Evolutionary conservation across 164 flowering plant genomes (phyloP).

Genomic region (Vitis labrusca): DNA sequence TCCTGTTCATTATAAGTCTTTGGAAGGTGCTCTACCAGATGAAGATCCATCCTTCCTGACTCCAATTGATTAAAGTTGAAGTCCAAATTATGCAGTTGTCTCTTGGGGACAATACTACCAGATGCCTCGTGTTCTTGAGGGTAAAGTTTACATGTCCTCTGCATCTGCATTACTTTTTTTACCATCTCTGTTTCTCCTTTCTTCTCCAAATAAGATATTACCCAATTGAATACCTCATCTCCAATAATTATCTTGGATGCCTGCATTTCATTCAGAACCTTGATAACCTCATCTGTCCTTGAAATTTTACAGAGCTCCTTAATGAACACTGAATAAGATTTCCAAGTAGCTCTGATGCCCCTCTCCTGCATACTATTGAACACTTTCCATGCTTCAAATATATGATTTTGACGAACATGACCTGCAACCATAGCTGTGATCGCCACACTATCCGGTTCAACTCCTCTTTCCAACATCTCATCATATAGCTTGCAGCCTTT

Average conservation of each 20-base stretch:
- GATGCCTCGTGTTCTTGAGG: conserved; percentile 22
- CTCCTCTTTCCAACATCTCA: conserved; percentile 63
- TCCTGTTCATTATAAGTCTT: conserved; percentile 33
- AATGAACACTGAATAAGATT: conserved; percentile 51
- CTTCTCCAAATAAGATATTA: conserved; percentile 48
- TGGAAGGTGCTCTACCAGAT: conserved; percentile 12
- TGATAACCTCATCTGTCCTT: conserved; percentile 52
- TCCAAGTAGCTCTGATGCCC: conserved; percentile 49
- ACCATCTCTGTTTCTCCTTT: conserved; percentile 44
- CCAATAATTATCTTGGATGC: conserved; percentile 38
- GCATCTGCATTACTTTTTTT: conserved; percentile 41
- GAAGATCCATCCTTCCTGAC: conserved; percentile 3
- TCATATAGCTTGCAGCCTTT: conserved; percentile 56
- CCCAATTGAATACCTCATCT: conserved; percentile 35
- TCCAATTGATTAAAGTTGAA: conserved; percentile 16
- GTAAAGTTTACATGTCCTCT: conserved; percentile 21
- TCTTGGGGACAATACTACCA: conserved; percentile 8
- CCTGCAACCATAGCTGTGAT: conserved; percentile 64
- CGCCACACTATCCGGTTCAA: conserved; percentile 59
- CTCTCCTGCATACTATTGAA: conserved; percentile 51
- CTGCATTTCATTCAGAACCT: conserved; percentile 58
- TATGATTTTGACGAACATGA: conserved; percentile 46
- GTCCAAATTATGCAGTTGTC: conserved; percentile 7
- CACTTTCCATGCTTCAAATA: conserved; percentile 65
- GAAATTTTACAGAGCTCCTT: conserved; percentile 72